Conservation (phyloP, 176 grass and related monocot genomes). For the Alloteropsis semialata region DNA sequence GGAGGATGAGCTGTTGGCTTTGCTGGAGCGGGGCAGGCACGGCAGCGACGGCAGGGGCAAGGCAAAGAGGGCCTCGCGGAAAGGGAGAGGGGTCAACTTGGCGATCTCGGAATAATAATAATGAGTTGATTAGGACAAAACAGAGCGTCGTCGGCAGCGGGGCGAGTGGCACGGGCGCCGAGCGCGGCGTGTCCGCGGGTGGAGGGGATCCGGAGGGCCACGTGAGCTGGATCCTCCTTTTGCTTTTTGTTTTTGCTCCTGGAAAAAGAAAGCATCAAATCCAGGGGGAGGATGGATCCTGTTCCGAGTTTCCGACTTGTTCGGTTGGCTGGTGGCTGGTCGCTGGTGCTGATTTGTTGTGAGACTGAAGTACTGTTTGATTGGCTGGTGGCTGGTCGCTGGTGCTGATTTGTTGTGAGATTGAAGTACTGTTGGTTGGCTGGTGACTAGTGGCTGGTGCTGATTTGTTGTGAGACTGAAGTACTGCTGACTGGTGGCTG, state of each 20-base stretch:
- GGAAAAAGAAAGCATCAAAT: background rate
- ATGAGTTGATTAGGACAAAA: background rate
- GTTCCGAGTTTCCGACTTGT: no score
- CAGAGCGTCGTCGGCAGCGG: background rate
- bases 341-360: no score
- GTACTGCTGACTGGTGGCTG: no score
- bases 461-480: no score
- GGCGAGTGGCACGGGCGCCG: background rate
- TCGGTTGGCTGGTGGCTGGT: no score
- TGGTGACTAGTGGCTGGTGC: no score
- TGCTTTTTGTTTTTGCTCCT: background rate
- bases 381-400: no score
- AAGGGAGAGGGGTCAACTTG: background rate
- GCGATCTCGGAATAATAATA: background rate
- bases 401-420: no score
- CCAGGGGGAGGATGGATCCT: background rate
- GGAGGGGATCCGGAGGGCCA: background rate
- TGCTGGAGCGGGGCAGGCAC: background rate
- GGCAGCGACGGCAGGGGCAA: background rate
- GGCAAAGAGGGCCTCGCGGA: no score
- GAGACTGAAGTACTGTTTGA: no score
- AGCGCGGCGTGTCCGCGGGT: background rate
- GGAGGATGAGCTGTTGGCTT: background rate
- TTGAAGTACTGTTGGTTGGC: no score
- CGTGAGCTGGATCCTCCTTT: conserved; percentile 9